A percentile compares a stretch with the other conserved stretches of the same genome.
These are phyloP conservation scores for Cyamopsis tetragonoloba DNA, from an alignment of 306 rosid genomes.

Conservation along the genomic window DNA sequence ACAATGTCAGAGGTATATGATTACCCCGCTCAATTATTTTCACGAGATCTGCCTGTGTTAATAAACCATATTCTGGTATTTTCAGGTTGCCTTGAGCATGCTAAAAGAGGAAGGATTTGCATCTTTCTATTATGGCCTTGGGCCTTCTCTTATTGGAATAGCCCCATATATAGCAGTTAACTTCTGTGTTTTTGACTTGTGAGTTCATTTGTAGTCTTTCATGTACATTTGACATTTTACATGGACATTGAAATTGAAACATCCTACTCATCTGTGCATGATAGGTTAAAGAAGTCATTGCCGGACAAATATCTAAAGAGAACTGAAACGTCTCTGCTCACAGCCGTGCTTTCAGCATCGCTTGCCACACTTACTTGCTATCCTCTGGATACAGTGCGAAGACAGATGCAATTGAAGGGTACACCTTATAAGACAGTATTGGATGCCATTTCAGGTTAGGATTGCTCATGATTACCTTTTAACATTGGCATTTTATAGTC, in stretches of 20 bases:
- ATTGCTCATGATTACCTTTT: not conserved
- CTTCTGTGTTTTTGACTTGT: conserved; percentile 89
- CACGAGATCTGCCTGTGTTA: conserved; percentile 6
- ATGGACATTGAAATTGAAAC: conserved; percentile 15
- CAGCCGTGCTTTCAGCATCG: conserved; percentile 70
- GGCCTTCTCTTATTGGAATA: conserved; percentile 81
- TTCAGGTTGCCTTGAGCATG: conserved; percentile 79
- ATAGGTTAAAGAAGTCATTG: conserved; percentile 79
- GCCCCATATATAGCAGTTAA: conserved; percentile 94
- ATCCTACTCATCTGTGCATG: conserved; percentile 29
- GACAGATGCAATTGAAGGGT: conserved; percentile 94
- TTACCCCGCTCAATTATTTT: conserved; percentile 14
- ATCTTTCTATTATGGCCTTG: conserved; percentile 85
- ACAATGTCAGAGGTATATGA: conserved; percentile 84
- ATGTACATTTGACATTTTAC: conserved; percentile 11
- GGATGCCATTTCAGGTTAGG: conserved; percentile 75
- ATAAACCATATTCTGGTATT: conserved; percentile 36
- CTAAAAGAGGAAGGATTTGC: conserved; percentile 76
- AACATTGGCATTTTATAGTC: not conserved
- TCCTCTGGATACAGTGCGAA: conserved; percentile 83
- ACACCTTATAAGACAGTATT: conserved; percentile 77
- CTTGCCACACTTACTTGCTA: conserved; percentile 78
- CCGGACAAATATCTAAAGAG: conserved; percentile 73
- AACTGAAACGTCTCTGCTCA: conserved; percentile 68
- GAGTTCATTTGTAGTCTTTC: conserved; percentile 32